Evolutionary conservation across 495 filamentous ascomycete species (phyloP).

Genomic region (Penicillium egyptiacum): DNA sequence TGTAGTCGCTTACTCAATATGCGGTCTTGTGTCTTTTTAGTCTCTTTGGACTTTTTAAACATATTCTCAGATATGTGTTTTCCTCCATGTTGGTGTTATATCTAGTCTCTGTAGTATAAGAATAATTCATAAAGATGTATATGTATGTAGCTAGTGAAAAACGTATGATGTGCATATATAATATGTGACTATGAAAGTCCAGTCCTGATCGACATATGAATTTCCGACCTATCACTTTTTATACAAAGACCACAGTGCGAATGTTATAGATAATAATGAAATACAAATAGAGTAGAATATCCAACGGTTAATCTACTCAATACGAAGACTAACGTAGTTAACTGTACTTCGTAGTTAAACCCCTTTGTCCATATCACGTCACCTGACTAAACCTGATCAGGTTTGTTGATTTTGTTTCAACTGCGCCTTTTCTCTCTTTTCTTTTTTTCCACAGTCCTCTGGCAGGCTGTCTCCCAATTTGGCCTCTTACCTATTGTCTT

Average conservation of each 20-base stretch:
- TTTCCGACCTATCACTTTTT: conserved; percentile 6
- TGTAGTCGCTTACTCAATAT: background rate
- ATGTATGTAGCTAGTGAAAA: background rate
- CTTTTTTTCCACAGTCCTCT: conserved; percentile 29
- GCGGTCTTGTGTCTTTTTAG: background rate
- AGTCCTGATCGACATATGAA: conserved; percentile 14
- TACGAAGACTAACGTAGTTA: too few species aligned
- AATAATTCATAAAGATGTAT: background rate
- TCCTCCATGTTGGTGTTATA: background rate
- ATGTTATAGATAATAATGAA: background rate
- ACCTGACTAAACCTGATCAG: conserved; percentile 30
- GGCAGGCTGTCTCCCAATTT: conserved; percentile 24
- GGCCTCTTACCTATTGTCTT: conserved; percentile 7
- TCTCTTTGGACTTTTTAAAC: background rate
- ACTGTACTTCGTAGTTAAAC: background rate
- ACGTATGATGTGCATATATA: background rate
- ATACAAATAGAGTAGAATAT: background rate
- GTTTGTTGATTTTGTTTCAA: conserved; percentile 36
- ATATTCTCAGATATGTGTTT: background rate
- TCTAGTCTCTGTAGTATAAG: too few species aligned
- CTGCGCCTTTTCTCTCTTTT: conserved; percentile 21
- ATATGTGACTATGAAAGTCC: conserved; percentile 1
- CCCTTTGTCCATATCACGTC: conserved; percentile 24
- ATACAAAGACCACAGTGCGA: background rate
- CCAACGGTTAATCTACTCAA: background rate